phyloP scores from a whole-genome alignment of 225 moss, liverwort and hornwort genomes.

The Anthoceros angustus region DNA sequence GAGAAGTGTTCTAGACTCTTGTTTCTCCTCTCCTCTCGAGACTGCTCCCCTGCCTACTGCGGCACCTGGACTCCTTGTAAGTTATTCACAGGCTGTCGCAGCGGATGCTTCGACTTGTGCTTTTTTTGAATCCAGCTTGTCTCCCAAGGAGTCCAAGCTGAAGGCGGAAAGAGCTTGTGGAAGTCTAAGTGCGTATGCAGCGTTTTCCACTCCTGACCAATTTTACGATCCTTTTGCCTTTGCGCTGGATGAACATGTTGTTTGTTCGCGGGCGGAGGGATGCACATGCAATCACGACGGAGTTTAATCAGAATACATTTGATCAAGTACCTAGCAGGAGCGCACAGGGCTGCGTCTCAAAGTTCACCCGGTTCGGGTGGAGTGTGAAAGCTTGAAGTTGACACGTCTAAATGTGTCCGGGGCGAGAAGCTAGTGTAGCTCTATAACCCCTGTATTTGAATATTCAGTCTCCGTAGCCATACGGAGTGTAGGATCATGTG shows the following conservation, averaged over 20 bases:
- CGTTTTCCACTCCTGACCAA: not conserved
- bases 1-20: no score
- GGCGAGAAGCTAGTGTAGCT: not conserved
- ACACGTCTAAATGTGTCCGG: not conserved
- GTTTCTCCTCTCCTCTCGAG: no score
- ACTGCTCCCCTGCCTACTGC: no score
- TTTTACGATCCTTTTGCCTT: not conserved
- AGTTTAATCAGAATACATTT: no score
- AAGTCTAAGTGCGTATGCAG: not conserved
- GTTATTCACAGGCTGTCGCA: no score
- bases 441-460: constrained; percentile 20
- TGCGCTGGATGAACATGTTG: not conserved
- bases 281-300: no score
- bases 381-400: not conserved
- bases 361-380: no score
- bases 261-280: no score
- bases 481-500: constrained; percentile 98
- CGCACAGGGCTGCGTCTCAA: no score
- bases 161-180: not conserved
- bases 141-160: not conserved
- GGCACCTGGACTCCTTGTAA: no score
- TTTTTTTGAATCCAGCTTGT: not conserved
- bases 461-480: constrained; percentile 76
- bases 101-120: not conserved
- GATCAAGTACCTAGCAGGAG: no score